Evolutionary conservation across 371 early-diverging fungal species (phyloP).

Genomic region (Lichtheimia corymbifera): DNA sequence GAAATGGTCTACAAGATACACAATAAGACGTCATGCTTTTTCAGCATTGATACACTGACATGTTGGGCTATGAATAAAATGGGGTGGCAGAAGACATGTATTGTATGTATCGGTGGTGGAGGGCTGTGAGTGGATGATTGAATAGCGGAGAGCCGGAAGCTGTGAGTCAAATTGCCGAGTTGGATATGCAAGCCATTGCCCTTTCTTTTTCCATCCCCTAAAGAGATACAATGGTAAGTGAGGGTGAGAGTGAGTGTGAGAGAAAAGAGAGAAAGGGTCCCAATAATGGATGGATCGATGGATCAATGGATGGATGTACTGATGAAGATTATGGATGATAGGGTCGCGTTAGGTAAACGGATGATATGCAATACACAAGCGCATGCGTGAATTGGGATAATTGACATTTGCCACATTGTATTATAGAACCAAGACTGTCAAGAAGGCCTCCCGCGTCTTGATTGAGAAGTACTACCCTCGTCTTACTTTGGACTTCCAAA

Average conservation of each 20-base stretch:
- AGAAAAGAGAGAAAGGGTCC: not conserved
- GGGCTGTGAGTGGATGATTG: too few relatives aligned
- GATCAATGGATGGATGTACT: conserved; percentile 28
- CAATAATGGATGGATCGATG: conserved; percentile 19
- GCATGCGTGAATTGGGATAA: not conserved
- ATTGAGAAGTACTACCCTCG: conserved; percentile 99
- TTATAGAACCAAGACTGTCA: conserved; percentile 96
- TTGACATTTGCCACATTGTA: not conserved
- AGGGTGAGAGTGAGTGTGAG: too few relatives aligned
- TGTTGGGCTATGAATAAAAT: too few relatives aligned
- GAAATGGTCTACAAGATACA: too few relatives aligned
- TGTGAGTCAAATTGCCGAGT: too few relatives aligned
- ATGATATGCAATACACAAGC: not conserved
- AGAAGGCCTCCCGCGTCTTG: conserved; percentile 99
- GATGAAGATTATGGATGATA: conserved; percentile 3
- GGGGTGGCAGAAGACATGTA: too few relatives aligned
- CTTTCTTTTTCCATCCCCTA: conserved; percentile 2
- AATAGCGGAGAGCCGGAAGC: too few relatives aligned
- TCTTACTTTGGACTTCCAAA: conserved; percentile 99
- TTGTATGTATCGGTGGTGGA: too few relatives aligned
- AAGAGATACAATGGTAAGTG: conserved; percentile 11
- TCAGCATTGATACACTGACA: too few relatives aligned
- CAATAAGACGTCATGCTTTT: too few relatives aligned
- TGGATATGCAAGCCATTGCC: too few relatives aligned
- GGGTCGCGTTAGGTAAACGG: conserved; percentile 37